These are phyloP conservation scores for Lagenidium giganteum DNA, from an alignment of 352 stramenopile genomes.

Conservation along the genomic window DNA sequence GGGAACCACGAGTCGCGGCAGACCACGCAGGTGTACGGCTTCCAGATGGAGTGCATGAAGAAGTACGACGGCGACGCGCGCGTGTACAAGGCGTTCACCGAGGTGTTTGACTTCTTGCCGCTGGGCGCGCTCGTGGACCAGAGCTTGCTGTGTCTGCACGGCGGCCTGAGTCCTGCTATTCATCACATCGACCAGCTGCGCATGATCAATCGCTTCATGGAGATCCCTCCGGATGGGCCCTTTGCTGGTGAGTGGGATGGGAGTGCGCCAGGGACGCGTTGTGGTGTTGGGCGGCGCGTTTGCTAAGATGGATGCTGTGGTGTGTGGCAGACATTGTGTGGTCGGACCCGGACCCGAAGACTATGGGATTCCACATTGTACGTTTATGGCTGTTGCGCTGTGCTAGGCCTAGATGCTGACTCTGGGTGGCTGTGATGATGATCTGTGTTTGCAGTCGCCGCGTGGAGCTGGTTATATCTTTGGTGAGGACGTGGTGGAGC, in stretches of 20 bases:
- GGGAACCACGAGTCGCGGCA: slow-evolving; percentile 94
- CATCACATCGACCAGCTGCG: slow-evolving; percentile 92
- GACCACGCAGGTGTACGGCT: slow-evolving; percentile 78
- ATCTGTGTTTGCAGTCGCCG: slow-evolving; percentile 33
- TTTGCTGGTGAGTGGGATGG: slow-evolving; percentile 33
- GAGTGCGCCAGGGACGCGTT: too few species aligned
- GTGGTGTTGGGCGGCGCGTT: too few species aligned
- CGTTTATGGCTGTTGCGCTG: not conserved
- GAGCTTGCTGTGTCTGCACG: slow-evolving; percentile 60
- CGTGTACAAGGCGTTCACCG: slow-evolving; percentile 76
- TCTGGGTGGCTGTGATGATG: not conserved
- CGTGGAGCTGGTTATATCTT: slow-evolving; percentile 86
- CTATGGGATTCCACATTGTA: slow-evolving; percentile 81
- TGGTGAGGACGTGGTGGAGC: slow-evolving; percentile 77
- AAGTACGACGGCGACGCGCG: slow-evolving; percentile 74
- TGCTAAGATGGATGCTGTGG: too few species aligned
- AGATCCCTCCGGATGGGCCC: slow-evolving; percentile 71
- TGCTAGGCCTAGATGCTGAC: slow-evolving; percentile 57
- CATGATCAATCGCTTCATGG: slow-evolving; percentile 78
- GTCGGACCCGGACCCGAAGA: slow-evolving; percentile 79
- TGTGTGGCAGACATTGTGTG: slow-evolving; percentile 87
- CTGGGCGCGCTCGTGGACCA: slow-evolving; percentile 79
- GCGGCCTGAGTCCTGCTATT: slow-evolving; percentile 58
- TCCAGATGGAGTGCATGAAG: slow-evolving; percentile 83
- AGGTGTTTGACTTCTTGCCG: slow-evolving; percentile 75